Percentiles rank a stretch among this genome's conserved stretches.
phyloP scores from a whole-genome alignment of 164 flowering plant genomes.

The Nymphaea thermarum region DNA sequence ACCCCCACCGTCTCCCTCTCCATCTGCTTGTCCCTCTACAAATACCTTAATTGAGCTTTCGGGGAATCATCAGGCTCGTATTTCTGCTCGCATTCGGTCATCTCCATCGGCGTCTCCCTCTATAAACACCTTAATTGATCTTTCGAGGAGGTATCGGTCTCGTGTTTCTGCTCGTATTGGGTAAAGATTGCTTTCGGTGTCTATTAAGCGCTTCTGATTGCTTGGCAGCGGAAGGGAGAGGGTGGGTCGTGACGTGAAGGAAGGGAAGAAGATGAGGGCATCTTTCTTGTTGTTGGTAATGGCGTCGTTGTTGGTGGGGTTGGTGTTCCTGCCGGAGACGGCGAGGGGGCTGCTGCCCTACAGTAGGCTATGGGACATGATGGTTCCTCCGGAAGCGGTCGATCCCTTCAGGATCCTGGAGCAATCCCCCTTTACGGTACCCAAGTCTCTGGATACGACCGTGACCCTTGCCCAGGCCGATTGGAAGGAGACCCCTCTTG shows the following conservation, averaged over 20 bases:
- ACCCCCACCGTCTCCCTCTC: no score
- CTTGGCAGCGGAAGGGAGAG: no score
- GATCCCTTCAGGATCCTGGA: conserved; percentile 39
- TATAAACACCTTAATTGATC: no score
- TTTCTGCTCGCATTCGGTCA: no score
- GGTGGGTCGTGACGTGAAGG: not conserved
- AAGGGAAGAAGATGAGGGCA: not conserved
- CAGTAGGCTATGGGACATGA: conserved; percentile 21
- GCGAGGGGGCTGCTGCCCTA: conserved; percentile 22
- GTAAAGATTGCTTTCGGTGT: no score
- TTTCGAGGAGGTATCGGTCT: no score
- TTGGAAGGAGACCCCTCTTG: conserved; percentile 33
- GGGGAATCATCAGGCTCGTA: no score
- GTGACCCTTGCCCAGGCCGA: conserved; percentile 22
- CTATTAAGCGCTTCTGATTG: no score
- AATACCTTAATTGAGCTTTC: no score
- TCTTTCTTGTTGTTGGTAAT: not conserved
- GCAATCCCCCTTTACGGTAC: conserved; percentile 25
- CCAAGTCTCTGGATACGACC: conserved; percentile 14
- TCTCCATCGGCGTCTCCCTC: no score
- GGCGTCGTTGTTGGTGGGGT: not conserved
- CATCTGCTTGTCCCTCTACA: no score
- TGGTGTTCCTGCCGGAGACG: not conserved
- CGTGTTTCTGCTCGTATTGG: no score
- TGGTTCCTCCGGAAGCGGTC: conserved; percentile 14